These are phyloP conservation scores for Lycium ferocissimum DNA, from an alignment of 257 asterid genomes.

Conservation along the genomic window DNA sequence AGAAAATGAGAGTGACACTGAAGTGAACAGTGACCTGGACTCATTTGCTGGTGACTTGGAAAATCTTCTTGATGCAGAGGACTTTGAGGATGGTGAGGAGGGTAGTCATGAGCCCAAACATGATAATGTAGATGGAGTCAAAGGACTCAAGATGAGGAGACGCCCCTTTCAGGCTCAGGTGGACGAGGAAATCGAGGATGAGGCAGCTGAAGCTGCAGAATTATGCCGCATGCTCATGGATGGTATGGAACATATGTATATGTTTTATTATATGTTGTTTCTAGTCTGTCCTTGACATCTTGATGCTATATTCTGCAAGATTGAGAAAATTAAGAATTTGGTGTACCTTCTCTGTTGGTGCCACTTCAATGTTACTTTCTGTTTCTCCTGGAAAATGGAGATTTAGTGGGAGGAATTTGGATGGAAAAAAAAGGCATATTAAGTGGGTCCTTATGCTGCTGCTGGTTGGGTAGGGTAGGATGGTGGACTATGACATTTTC, in stretches of 20 bases:
- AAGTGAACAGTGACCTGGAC: slow-evolving; percentile 95
- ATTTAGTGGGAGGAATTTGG: slow-evolving; percentile 4
- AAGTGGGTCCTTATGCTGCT: not conserved
- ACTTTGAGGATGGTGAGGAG: slow-evolving; percentile 83
- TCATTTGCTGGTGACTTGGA: slow-evolving; percentile 99
- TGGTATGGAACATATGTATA: slow-evolving; percentile 52
- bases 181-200: slow-evolving; percentile 93
- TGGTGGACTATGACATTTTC: not conserved
- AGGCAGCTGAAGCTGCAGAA: slow-evolving; percentile 97
- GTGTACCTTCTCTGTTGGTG: not conserved
- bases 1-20: slow-evolving; percentile 93
- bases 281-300: slow-evolving; percentile 17
- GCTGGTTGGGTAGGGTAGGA: not conserved
- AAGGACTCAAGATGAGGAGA: slow-evolving; percentile 90
- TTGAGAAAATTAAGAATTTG: slow-evolving; percentile 13
- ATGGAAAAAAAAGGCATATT: not conserved
- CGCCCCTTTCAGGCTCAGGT: slow-evolving; percentile 83
- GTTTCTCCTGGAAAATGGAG: slow-evolving; percentile 11
- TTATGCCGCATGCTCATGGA: slow-evolving; percentile 98
- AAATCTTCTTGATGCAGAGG: slow-evolving; percentile 98
- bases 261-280: slow-evolving; percentile 8
- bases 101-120: slow-evolving; percentile 69
- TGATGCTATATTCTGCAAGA: slow-evolving; percentile 22
- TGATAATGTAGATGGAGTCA: slow-evolving; percentile 76
- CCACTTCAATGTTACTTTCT: slow-evolving; percentile 1